Conservation (phyloP, 306 rosid species). For the Mimosa pudica region DNA sequence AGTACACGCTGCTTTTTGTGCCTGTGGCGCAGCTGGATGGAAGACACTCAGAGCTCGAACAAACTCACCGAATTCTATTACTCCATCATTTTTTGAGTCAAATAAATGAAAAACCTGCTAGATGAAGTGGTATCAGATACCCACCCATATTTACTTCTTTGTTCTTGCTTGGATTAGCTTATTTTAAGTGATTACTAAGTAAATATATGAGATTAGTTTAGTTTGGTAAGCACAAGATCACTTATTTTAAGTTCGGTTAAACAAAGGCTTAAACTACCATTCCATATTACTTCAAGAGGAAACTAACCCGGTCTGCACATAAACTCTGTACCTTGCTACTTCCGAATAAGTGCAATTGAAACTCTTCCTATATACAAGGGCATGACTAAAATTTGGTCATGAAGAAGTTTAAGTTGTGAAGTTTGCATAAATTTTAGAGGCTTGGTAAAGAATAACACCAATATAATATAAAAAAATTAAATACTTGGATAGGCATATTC, state of each 20-base stretch:
- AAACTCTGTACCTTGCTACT: slow-evolving; percentile 48
- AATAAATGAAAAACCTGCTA: slow-evolving; percentile 55
- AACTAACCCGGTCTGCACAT: slow-evolving; percentile 55
- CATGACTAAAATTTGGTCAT: not conserved
- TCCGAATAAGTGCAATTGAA: slow-evolving; percentile 59
- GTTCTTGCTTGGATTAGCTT: no score
- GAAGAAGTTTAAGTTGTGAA: not conserved
- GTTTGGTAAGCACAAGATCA: no score
- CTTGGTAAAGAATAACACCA: no score
- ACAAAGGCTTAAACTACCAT: not conserved
- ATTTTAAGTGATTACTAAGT: no score
- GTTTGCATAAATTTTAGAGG: not conserved
- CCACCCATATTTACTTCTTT: not conserved
- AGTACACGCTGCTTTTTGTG: slow-evolving; percentile 51
- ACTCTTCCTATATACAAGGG: slow-evolving; percentile 47
- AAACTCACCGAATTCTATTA: slow-evolving; percentile 62
- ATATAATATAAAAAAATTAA: no score
- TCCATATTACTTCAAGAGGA: not conserved
- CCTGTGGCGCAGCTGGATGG: slow-evolving; percentile 59
- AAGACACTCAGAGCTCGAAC: slow-evolving; percentile 57
- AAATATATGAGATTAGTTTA: no score
- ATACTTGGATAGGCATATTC: slow-evolving; percentile 19
- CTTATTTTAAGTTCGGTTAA: no score
- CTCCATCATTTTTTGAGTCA: slow-evolving; percentile 54
- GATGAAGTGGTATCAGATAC: not conserved